Evolutionary conservation across 2,329 filamentous ascomycete genomes (phyloP).

Genomic region (Calonectria montana): DNA sequence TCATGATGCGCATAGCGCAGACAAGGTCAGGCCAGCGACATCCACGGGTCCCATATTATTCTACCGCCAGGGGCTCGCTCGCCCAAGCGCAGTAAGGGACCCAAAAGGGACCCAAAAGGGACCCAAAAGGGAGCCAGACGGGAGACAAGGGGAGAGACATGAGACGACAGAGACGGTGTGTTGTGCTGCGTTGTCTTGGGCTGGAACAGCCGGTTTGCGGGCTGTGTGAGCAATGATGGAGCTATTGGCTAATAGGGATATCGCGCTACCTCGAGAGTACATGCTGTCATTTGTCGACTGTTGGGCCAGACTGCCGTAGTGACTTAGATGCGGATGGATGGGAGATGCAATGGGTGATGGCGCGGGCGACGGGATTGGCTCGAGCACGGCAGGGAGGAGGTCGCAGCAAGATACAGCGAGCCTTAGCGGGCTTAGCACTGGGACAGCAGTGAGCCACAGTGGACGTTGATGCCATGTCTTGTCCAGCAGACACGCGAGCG

Average conservation of each 20-base stretch:
- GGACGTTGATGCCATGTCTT: neutral
- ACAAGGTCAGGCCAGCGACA: slow-evolving; percentile 21
- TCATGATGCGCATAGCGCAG: slow-evolving; percentile 12
- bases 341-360: slow-evolving; percentile 12
- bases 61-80: slow-evolving; percentile 12
- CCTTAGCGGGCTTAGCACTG: neutral
- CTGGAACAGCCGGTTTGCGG: slow-evolving; percentile 16
- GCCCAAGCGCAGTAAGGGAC: neutral
- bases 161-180: neutral
- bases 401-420: slow-evolving; percentile 3
- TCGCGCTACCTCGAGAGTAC: slow-evolving; percentile 14
- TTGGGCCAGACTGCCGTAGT: slow-evolving; percentile 1
- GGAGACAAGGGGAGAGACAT: neutral
- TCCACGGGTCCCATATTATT: slow-evolving; percentile 7
- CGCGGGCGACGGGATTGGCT: slow-evolving; percentile 14
- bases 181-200: slow-evolving; percentile 22
- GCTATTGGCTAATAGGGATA: slow-evolving; percentile 6
- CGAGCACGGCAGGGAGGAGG: neutral
- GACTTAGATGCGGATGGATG: slow-evolving; percentile 22
- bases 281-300: slow-evolving; percentile 17
- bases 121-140: neutral
- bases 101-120: neutral
- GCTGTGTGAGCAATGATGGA: neutral
- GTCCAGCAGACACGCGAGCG: slow-evolving; percentile 28
- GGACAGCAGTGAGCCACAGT: slow-evolving; percentile 6